These are phyloP conservation scores for Hericium erinaceus DNA, from an alignment of 768 basidiomycete genomes.

Conservation along the genomic window DNA sequence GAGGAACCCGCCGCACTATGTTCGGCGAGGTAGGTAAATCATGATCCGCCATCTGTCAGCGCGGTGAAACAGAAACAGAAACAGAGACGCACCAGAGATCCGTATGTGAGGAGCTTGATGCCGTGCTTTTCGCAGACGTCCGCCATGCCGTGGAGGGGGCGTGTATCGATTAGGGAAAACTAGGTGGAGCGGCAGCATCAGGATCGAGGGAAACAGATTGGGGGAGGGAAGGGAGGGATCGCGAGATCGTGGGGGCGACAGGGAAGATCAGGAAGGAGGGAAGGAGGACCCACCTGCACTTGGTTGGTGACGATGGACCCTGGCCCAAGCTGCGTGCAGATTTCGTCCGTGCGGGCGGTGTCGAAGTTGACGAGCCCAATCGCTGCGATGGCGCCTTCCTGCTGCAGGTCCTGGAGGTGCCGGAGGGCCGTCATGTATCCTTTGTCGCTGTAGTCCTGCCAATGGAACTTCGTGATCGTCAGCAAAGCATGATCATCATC, in stretches of 20 bases:
- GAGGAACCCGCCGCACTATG: conserved; percentile 76
- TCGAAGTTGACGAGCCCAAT: conserved; percentile 83
- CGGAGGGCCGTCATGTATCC: conserved; percentile 39
- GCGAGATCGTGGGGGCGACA: neutral
- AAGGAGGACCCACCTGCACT: conserved; percentile 53
- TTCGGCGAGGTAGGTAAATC: neutral
- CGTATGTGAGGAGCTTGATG: conserved; percentile 73
- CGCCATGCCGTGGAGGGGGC: conserved; percentile 69
- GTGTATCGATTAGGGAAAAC: conserved; percentile 78
- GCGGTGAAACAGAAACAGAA: conserved; percentile 1
- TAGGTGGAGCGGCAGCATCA: conserved; percentile 17
- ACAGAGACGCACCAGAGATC: conserved; percentile 51
- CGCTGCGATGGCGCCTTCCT: conserved; percentile 48
- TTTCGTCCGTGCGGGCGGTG: conserved; percentile 63
- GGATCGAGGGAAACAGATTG: no score
- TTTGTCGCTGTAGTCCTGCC: conserved; percentile 57
- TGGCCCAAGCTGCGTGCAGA: conserved; percentile 64
- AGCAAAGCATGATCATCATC: neutral
- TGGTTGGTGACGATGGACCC: conserved; percentile 75
- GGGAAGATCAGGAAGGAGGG: neutral
- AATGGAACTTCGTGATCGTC: conserved; percentile 50
- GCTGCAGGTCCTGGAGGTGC: conserved; percentile 49
- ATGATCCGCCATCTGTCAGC: conserved; percentile 7
- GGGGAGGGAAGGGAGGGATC: no score
- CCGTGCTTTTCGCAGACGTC: conserved; percentile 66